These are phyloP conservation scores for Juncus effusus DNA, from an alignment of 176 grass and related monocot genomes.

Conservation along the genomic window DNA sequence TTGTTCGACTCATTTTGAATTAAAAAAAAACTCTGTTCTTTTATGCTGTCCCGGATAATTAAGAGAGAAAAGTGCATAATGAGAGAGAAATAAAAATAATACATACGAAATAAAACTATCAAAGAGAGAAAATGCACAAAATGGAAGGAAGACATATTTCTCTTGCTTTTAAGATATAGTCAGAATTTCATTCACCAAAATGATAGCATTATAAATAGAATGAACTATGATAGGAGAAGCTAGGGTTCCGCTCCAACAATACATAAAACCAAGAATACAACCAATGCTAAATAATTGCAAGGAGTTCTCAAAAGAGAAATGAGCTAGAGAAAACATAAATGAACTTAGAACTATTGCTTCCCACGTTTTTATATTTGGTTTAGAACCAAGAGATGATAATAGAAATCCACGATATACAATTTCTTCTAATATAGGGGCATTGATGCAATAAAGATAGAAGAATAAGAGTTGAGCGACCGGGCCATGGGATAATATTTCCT, in stretches of 20 bases:
- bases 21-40: too few species aligned
- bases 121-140: neutral
- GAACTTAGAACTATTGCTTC: slow-evolving; percentile 66
- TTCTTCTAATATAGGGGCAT: slow-evolving; percentile 79
- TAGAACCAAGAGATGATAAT: slow-evolving; percentile 52
- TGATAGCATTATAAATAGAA: slow-evolving; percentile 69
- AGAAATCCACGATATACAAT: slow-evolving; percentile 90
- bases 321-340: slow-evolving; percentile 58
- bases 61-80: too few species aligned
- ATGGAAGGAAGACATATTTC: neutral
- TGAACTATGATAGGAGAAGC: slow-evolving; percentile 56
- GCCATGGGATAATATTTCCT: slow-evolving; percentile 54
- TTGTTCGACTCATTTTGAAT: too few species aligned
- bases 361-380: slow-evolving; percentile 37
- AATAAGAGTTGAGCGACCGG: slow-evolving; percentile 37
- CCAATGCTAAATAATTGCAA: slow-evolving; percentile 65
- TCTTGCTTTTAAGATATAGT: slow-evolving; percentile 30
- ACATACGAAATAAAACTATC: too few species aligned
- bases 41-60: too few species aligned
- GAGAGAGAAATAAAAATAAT: too few species aligned
- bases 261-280: slow-evolving; percentile 66
- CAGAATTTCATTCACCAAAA: slow-evolving; percentile 45
- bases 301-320: slow-evolving; percentile 57
- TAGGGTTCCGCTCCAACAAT: slow-evolving; percentile 75
- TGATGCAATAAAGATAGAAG: slow-evolving; percentile 60